These are phyloP conservation scores for Xanthoconium separans DNA, from an alignment of 1,284 basidiomycete species.

Conservation along the genomic window DNA sequence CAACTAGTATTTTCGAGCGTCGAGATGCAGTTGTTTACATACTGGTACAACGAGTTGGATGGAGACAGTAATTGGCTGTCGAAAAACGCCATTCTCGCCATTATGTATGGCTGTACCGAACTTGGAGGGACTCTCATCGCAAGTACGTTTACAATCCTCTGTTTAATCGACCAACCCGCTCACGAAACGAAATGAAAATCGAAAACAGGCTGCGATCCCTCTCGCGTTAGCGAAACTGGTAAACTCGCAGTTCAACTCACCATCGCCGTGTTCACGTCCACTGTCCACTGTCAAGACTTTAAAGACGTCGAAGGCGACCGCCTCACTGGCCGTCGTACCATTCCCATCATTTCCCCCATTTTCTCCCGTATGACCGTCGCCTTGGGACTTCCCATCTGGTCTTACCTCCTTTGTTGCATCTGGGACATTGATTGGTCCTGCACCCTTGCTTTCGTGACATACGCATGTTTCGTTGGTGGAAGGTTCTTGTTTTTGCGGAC, in stretches of 20 bases:
- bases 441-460: slow-evolving; percentile 23
- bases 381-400: slow-evolving; percentile 28
- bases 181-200: background rate
- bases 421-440: slow-evolving; percentile 28
- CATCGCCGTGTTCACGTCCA: slow-evolving; percentile 31
- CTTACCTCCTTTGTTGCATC: slow-evolving; percentile 19
- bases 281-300: slow-evolving; percentile 44
- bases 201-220: slow-evolving; percentile 12
- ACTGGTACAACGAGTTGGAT: slow-evolving; percentile 39
- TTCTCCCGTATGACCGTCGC: slow-evolving; percentile 26
- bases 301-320: slow-evolving; percentile 38
- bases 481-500: slow-evolving; percentile 27
- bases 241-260: slow-evolving; percentile 28
- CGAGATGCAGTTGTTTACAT: slow-evolving; percentile 31
- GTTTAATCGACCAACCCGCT: background rate
- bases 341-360: slow-evolving; percentile 37
- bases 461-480: slow-evolving; percentile 28
- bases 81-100: slow-evolving; percentile 38
- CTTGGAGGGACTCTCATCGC: slow-evolving; percentile 38
- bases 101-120: slow-evolving; percentile 39
- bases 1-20: slow-evolving; percentile 33
- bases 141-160: slow-evolving; percentile 23
- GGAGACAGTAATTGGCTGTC: slow-evolving; percentile 37
- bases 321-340: slow-evolving; percentile 32
- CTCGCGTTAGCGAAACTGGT: slow-evolving; percentile 22